Evolutionary conservation across 371 early-diverging fungal genomes (phyloP), one percentile per base, ranked within the genome.

Genomic region (Entomophthora muscae): DNA sequence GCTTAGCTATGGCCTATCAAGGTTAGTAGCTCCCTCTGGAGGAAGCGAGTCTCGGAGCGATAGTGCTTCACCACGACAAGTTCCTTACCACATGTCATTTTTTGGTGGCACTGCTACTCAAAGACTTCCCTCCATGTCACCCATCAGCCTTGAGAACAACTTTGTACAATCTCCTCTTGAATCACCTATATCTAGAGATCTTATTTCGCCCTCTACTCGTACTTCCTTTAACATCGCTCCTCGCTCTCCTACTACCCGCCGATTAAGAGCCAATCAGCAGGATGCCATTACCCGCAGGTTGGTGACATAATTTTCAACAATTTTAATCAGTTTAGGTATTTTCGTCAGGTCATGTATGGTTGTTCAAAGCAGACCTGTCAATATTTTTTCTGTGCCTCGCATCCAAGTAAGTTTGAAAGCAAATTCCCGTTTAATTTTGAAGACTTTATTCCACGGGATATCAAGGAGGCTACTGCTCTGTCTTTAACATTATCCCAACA

Each of bases 81-180:
- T 42, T 42, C 10, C 5, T 42, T 42, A 42, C 42, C 17, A 42
- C 56, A 26, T 12, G 22, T 55, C 56, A 26, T 12, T 22, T n/a
- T 17, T 55, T 7, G 56, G 56, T 55, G 56, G 26, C 22, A 24
- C 28, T 17, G 24, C n/a, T 55, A 26, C 56, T 24, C 56, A 17
- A 26, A 55, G 56, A n/a, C 56, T 55, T 24, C 56, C 56, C 56
- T 55, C 56, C n/a, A 22, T 55, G 28, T 55, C 56, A 7, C 56
- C 56, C 10, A 12, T 55, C 22, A 55, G n/a, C 26, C 0, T 55
- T 3, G 56, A 55, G 28, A 26, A 17, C 26, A 17, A n/a, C 22
- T 13, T 55, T 12, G 56, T 13, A 3, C 56, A 22, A 55, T 55
- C 56, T 27, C 26, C 26, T 13, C 28, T 55, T 12, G 56, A 55